Base-by-base conservation (phyloP, 2,329 filamentous ascomycete genomes). In the Penicillium sp. region DNA sequence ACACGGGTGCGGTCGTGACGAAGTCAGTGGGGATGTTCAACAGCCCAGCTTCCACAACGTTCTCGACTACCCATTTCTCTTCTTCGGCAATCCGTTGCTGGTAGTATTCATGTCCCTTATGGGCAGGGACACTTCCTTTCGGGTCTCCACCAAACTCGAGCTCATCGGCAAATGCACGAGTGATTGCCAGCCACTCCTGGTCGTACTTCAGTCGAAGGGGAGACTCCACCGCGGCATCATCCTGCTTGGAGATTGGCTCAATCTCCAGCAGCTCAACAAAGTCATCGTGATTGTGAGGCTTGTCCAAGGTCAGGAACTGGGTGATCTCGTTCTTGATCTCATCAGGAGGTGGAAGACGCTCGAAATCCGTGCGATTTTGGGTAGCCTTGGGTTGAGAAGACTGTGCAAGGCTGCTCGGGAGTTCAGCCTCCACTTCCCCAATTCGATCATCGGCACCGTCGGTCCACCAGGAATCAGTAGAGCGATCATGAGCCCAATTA, bases 151-250 rank as follows among this genome's bases (percentile, higher is more conserved):
- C 86, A 33, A 91, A 72, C 1, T 72, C 69, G 2, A 93, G 75
- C 35, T 81, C 76, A 3, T 74, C 60, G 35, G 86, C 81, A 63
- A 97, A 94, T 7, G 83, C 84, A 37, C 91, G 85, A 12, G 84
- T 90, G 56, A 98, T 96, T 37, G 93, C 86, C 7, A 98, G 82
- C 91, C 91, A 98, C 71, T 98, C 93, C 10, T 84, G 81, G 67
- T 98, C 93, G 65, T 98, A 97, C 42, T 82, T 74, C 0, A 96
- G 75, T 10, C 72, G 74, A 57, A 81, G 78, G 1, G 82, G 81
- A 2, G 73, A 69, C 15, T 71, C 28, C 4, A 28, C 15, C 8
- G 53, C 43, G 10, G 42, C 46, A 19, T 41, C 43, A 29, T 55
- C 47, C 4, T 67, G 54, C 0, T 69, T 52, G 15, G 75, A 70